Evolutionary conservation across 108 stramenopile genomes (phyloP), one percentile per base, ranked within the genome.

Genomic region (Pseudonitzschia pungens): DNA sequence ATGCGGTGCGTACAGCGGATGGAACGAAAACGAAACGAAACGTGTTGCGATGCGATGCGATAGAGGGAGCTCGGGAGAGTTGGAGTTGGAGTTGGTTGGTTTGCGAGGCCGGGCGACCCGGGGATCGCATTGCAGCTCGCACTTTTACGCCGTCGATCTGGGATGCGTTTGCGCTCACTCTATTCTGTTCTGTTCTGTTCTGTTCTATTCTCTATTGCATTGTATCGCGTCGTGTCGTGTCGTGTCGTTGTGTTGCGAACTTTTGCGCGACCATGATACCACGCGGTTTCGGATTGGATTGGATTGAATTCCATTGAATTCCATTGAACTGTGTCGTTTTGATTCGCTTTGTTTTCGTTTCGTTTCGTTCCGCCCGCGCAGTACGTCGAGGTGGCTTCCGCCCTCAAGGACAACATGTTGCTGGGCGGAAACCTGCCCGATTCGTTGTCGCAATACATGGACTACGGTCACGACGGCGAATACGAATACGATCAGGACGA

Each of bases 381-480:
- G 73, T 93, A 92, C 70, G 86, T 96, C 36, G 71, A 83, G 58
- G 83, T 92, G 31, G 91, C 89, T 20, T 65, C 63, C 14, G 72
- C 70, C 22, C 92, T 93, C 28, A 72, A 33, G 22, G 80, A 85
- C 67, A 84, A 81, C 11, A 92, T 96, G 95, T 80, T 83, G 43
- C 69, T 93, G n/a, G 95, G 92, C 51, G 95, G 86, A 7, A 81
- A 79, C 66, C 27, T 83, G 27, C 73, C 81, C 0, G 77, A 67
- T 16, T 77, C 77, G 26, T 33, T 82, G 32, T 40, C 41, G 3
- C 48, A 62, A 65, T 77, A 77, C 41, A 55, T 69, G 44, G 16
- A 67, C 9, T 9, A 41, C 12, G 56, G 73, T n/a, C 66, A 74
- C 33, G 72, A 64, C 26, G 28, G 45, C 14, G 45, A 48, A 11